phyloP scores from a whole-genome alignment of 768 basidiomycete species.

The Wakefieldia striispora region DNA sequence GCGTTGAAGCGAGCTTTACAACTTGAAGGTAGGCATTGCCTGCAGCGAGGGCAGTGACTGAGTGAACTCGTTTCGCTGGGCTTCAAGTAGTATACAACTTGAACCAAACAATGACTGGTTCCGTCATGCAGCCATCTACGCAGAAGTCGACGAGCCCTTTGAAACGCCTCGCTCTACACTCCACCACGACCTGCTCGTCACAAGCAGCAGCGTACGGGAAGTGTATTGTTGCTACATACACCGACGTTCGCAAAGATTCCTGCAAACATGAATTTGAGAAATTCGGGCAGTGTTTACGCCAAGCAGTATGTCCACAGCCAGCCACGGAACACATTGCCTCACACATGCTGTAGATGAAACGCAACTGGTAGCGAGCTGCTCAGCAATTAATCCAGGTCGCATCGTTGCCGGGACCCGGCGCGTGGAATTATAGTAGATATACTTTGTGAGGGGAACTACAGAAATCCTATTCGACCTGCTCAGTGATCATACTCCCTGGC shows the following conservation, averaged over 20 bases:
- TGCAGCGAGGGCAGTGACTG: not conserved
- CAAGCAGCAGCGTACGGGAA: slow-evolving; percentile 83
- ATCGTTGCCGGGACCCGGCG: slow-evolving; percentile 6
- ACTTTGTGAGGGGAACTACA: not conserved
- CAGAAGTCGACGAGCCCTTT: slow-evolving; percentile 44
- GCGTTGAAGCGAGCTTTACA: not conserved
- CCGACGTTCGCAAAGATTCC: slow-evolving; percentile 78
- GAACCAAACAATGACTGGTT: too few species aligned
- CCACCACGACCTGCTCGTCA: slow-evolving; percentile 67
- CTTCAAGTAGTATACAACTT: too few species aligned
- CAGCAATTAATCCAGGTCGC: not conserved
- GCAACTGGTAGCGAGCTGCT: slow-evolving; percentile 45
- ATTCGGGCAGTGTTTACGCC: slow-evolving; percentile 80
- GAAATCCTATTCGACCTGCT: slow-evolving; percentile 21
- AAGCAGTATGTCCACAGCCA: slow-evolving; percentile 56
- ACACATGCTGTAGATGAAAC: slow-evolving; percentile 44
- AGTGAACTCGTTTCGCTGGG: not conserved
- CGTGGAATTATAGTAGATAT: slow-evolving; percentile 20
- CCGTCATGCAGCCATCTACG: slow-evolving; percentile 20
- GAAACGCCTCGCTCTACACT: slow-evolving; percentile 63
- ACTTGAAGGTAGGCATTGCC: slow-evolving; percentile 5
- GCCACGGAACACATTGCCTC: not conserved
- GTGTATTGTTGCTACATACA: slow-evolving; percentile 81
- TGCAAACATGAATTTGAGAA: slow-evolving; percentile 82
- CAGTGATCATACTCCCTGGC: slow-evolving; percentile 30